Evolutionary conservation across 306 rosid species (phyloP).

Genomic region (cucumber (Cucumis sativus)): DNA sequence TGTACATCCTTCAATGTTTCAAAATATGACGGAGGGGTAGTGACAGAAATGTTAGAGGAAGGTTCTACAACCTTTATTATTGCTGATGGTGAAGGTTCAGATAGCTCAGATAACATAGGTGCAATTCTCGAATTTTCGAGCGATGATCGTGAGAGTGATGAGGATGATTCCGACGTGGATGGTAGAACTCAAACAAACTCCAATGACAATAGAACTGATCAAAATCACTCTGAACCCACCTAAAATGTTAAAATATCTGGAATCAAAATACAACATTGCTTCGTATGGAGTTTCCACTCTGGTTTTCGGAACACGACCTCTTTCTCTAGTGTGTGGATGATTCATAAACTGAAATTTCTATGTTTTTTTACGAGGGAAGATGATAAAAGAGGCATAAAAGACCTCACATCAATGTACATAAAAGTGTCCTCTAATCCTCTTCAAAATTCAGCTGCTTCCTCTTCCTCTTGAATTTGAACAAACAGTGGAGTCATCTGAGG

Average conservation of each 20-base stretch:
- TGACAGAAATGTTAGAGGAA: constrained; percentile 18
- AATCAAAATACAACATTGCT: background rate
- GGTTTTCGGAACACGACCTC: background rate
- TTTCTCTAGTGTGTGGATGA: background rate
- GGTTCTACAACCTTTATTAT: constrained; percentile 13
- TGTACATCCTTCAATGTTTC: background rate
- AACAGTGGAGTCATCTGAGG: background rate
- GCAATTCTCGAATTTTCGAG: constrained; percentile 9
- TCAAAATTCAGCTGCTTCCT: background rate
- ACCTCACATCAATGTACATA: background rate
- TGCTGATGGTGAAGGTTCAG: constrained; percentile 14
- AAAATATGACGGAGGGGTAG: constrained; percentile 12
- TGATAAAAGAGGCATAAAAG: background rate
- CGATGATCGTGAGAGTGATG: constrained; percentile 15
- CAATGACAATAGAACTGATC: background rate
- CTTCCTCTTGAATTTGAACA: background rate
- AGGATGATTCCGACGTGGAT: background rate
- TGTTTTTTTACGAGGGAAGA: background rate
- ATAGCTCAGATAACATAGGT: constrained; percentile 18
- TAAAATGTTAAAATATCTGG: constrained; percentile 8
- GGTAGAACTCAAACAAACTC: constrained; percentile 1
- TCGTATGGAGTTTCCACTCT: background rate
- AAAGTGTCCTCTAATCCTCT: background rate
- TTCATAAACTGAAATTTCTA: background rate
- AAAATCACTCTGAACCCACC: constrained; percentile 24